Base-by-base conservation (phyloP, 176 grass and related monocot species). In the Juncus inflexus region DNA sequence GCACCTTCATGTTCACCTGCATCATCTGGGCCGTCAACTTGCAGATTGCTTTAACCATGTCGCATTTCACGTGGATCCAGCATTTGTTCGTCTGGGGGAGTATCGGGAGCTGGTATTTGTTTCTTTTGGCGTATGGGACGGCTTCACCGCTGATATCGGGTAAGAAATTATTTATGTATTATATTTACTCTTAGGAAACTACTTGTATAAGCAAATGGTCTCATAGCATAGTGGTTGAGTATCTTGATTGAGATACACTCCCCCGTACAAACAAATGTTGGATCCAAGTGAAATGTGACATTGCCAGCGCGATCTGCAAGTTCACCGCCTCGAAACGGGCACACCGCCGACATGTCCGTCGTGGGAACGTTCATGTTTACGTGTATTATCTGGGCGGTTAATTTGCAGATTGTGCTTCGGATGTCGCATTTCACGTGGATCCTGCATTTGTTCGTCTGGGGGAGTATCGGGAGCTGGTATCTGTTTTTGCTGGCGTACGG, bases 341-440 rank as follows among this genome's bases (percentile, higher is more conserved):
- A 99, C 74, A 99, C 85, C 42, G 88, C 85, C 0, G 95, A 92
- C 78, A 99, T 99, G 95, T 88, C 85, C 58, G 81, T 80, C 37
- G 78, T 99, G 9, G 95, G 95, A 67, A 99, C 85, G 58, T 76
- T 85, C 67, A 99, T 99, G 88, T 99, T 99, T 56, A 92, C 95
- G 45, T 99, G 89, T 72, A 99, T 92, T 77, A 90, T 99, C 72
- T 99, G 94, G 85, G 85, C 89, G 42, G 88, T 99, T 35, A 99
- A 99, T 81, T 76, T 99, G 52, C 94, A 99, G 72, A 99, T 99
- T 63, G 85, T 63, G 85, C 88, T 28, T 78, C 92, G 49, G 76
- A 99, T 99, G 94, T 89, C 85, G 75, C 89, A 99, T 89, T 99
- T 99, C 80, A 99, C 94, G 42, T 99, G 94, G 94, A 99, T 99